Conservation (phyloP, 2,329 filamentous ascomycete species). For the Diplodia intermedia region DNA sequence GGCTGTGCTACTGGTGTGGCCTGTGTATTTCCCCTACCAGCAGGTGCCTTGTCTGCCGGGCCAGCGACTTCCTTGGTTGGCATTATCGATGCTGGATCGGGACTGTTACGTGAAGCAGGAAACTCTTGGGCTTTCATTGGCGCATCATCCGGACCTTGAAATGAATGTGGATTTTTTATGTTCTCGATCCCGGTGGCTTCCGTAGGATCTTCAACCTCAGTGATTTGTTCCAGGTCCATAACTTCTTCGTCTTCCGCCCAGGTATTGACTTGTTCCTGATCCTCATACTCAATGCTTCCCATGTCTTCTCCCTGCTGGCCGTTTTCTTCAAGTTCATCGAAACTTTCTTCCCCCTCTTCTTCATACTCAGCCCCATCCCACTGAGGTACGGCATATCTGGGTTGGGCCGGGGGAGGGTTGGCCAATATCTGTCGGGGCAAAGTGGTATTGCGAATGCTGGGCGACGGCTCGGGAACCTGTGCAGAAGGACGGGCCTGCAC, state of each 20-base stretch:
- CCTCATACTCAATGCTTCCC: neutral
- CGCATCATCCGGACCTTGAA: neutral
- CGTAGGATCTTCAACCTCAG: neutral
- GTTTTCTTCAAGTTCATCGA: conserved; percentile 35
- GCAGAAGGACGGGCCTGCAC: neutral
- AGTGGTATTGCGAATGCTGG: neutral
- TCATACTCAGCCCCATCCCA: neutral
- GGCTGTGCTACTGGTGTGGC: neutral
- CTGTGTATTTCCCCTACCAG: neutral
- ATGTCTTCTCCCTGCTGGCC: neutral
- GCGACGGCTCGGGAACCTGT: neutral
- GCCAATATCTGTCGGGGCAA: neutral
- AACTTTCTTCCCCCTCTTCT: conserved; percentile 24
- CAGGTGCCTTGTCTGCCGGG: neutral
- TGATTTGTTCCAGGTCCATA: neutral
- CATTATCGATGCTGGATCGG: neutral
- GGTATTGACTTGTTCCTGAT: neutral
- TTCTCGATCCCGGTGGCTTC: neutral
- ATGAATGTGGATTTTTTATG: neutral
- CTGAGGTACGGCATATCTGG: neutral
- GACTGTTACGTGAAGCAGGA: neutral
- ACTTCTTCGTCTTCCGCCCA: neutral
- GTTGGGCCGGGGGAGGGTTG: neutral
- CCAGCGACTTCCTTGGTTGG: neutral
- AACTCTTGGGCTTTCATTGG: neutral